These are phyloP conservation scores for Alternaria dauci DNA, from an alignment of 2,329 filamentous ascomycete genomes.

Conservation along the genomic window DNA sequence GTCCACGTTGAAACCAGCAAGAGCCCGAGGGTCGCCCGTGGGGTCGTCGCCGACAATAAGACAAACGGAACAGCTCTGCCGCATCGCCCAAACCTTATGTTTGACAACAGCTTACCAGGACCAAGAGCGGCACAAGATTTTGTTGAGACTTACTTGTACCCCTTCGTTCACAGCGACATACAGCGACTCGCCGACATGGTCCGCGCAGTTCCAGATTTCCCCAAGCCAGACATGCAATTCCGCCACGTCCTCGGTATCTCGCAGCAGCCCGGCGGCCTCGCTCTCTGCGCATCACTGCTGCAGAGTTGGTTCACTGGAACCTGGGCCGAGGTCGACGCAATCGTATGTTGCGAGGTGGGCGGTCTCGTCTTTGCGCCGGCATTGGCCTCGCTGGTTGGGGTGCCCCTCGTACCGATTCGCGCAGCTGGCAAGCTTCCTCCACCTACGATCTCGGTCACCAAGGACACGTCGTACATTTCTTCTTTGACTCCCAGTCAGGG, in stretches of 20 bases:
- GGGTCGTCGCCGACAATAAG: slow-evolving; percentile 35
- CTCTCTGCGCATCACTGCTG: slow-evolving; percentile 62
- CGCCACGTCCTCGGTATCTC: slow-evolving; percentile 66
- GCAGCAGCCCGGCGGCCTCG: slow-evolving; percentile 61
- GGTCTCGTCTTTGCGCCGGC: slow-evolving; percentile 65
- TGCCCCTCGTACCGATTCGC: slow-evolving; percentile 62
- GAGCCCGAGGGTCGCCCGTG: slow-evolving; percentile 49
- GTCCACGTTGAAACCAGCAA: slow-evolving; percentile 58
- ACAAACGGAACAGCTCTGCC: slow-evolving; percentile 10
- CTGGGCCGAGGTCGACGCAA: slow-evolving; percentile 57
- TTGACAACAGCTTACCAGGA: slow-evolving; percentile 61
- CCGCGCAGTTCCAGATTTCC: slow-evolving; percentile 59
- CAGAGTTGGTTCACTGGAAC: slow-evolving; percentile 56
- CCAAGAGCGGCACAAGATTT: slow-evolving; percentile 53
- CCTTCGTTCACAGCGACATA: slow-evolving; percentile 59
- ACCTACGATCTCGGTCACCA: slow-evolving; percentile 61
- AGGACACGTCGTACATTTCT: slow-evolving; percentile 63
- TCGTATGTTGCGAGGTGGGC: slow-evolving; percentile 66
- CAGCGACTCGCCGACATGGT: slow-evolving; percentile 62
- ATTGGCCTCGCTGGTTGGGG: slow-evolving; percentile 53
- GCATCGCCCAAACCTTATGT: slow-evolving; percentile 57
- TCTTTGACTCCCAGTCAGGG: slow-evolving; percentile 42
- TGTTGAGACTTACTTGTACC: slow-evolving; percentile 54
- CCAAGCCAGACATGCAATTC: slow-evolving; percentile 61
- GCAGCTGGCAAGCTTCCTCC: slow-evolving; percentile 67